Evolutionary conservation across 1,284 basidiomycete species (phyloP), one percentile per base, ranked within the genome.

Genomic region (Anthracocystis setariae): DNA sequence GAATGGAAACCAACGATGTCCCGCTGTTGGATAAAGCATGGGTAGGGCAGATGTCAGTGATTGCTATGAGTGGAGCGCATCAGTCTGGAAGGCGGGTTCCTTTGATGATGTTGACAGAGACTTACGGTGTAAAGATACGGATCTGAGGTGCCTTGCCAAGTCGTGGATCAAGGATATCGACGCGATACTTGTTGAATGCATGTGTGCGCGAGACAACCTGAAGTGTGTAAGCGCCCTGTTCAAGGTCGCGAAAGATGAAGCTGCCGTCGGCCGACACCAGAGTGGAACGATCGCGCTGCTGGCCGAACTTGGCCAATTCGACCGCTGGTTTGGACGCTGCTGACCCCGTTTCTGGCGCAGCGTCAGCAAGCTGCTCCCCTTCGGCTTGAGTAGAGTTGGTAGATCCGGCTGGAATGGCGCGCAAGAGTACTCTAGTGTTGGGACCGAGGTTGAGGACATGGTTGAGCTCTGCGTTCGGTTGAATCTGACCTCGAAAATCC

Each of bases 401-500:
- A 3, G 42, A 20, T 8, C 44, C 38, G 0, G 53, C 35, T 18
- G 73, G 73, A 9, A 73, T 61, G 8, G 70, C 64, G 9, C 51
- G 56, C 7, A 76, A 52, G 2, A 63, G 45, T 12, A 66, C 65
- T 13, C 59, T 51, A 1, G 67, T 65, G 53, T 66, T 62, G 48
- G 69, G 65, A 1, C 64, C 64, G 17, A 76, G 67, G 21, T 66
- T 62, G 27, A 64, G 27, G 47, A 73, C 15, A 25, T 76, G 57
- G n/a, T 35, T 37, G 1, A 76, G 59, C 32, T 66, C 64, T 8
- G 62, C 70, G 33, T 68, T 68, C 20, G 70, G 58, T 23, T 65
- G 59, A 27, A 76, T 57, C 54, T 76, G 73, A 15, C 70, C 70
- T n/a, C 73, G 60, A 12, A 76, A 49, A 56, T 69, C 71, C 47